Evolutionary conservation across 805 yeast genomes (phyloP).

Genomic region (Hanseniaspora valbyensis): DNA sequence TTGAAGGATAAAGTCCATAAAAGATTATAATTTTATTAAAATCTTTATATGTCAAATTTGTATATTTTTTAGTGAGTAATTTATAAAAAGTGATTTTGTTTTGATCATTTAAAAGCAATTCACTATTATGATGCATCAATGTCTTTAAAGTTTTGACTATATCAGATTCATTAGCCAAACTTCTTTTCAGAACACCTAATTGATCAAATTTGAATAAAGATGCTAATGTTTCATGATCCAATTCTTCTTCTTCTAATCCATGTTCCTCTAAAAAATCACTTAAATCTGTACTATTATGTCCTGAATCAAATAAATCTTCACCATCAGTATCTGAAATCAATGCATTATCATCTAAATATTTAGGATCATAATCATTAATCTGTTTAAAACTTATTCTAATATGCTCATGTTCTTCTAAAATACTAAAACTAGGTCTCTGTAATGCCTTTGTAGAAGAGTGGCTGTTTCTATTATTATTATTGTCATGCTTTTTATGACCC

Average conservation of each 20-base stretch:
- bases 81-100: neutral
- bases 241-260: neutral
- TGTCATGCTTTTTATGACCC: no score
- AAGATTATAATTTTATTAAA: conserved; percentile 2
- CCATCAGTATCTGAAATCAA: conserved; percentile 3
- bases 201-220: neutral
- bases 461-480: neutral
- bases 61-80: neutral
- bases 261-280: neutral
- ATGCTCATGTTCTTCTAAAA: conserved; percentile 11
- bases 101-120: neutral
- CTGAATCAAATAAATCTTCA: neutral
- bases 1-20: neutral
- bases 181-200: neutral
- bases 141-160: neutral
- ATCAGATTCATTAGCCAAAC: neutral
- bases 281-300: neutral
- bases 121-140: neutral
- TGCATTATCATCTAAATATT: neutral
- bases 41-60: neutral
- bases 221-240: neutral
- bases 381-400: neutral
- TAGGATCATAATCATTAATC: neutral
- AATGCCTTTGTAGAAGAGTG: conserved; percentile 27
- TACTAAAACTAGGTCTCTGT: conserved; percentile 59